Conservation (phyloP, 495 filamentous ascomycete species). For the Jackrogersella minutella region DNA sequence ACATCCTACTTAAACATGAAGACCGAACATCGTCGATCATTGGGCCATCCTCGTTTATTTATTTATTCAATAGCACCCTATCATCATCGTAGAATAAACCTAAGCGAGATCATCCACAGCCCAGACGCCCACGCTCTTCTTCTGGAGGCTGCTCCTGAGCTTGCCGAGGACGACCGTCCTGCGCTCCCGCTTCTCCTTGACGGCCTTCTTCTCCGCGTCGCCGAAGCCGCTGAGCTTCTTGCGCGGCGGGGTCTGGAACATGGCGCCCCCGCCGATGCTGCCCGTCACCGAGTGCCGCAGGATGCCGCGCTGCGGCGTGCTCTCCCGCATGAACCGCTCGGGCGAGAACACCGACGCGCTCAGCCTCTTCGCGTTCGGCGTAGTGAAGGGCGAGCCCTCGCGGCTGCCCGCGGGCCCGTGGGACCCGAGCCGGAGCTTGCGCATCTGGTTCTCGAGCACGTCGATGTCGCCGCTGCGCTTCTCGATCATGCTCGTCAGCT, state of each 20-base stretch:
- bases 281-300: conserved; percentile 57
- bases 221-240: conserved; percentile 66
- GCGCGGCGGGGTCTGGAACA: conserved; percentile 51
- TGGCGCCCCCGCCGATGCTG: conserved; percentile 51
- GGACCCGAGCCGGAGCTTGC: conserved; percentile 67
- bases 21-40: not conserved
- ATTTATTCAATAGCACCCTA: no score
- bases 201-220: conserved; percentile 55
- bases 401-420: conserved; percentile 57
- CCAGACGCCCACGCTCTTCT: conserved; percentile 50
- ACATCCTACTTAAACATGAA: conserved; percentile 9
- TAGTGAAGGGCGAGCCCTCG: conserved; percentile 68
- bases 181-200: conserved; percentile 62
- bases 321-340: conserved; percentile 53
- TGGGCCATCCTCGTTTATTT: no score
- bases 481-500: conserved; percentile 92
- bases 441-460: conserved; percentile 84
- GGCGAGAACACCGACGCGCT: conserved; percentile 62
- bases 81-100: not conserved
- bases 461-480: conserved; percentile 87
- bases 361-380: conserved; percentile 61
- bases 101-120: conserved; percentile 45
- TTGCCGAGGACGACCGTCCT: conserved; percentile 61
- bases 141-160: conserved; percentile 49
- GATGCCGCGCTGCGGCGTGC: conserved; percentile 51